Evolutionary conservation across 2,329 filamentous ascomycete genomes (phyloP), one percentile per base, ranked within the genome.

Genomic region (Incumbomyces delicatus): DNA sequence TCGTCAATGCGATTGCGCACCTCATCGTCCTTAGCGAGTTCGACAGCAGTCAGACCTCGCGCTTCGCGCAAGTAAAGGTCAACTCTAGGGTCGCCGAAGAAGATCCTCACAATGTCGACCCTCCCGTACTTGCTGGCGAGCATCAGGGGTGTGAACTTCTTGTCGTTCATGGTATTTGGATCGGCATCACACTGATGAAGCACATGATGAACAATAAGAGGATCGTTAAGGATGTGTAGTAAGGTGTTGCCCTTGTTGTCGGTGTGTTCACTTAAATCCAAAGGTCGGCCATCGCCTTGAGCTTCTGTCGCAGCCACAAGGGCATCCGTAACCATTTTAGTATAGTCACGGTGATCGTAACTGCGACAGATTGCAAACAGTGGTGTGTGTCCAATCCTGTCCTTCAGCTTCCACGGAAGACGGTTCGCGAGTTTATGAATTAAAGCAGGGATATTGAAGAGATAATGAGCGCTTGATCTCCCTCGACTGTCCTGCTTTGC

Each of bases 361-460:
- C 88, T 96, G 57, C 92, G 80, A 63, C 89, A 96, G 1, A 96
- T 73, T 1, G 92, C 92, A 63, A 98, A 96, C 7, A 98, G 70
- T 1, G 92, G 94, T n/a, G 94, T 98, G 65, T 96, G 92, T 0
- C 92, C 92, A 60, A 96, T 95, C 63, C 88, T 94, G 65, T 98
- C 92, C 55, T 83, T 87, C 63, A 94, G 80, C 48, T 80, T 78
- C 92, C 92, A 98, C 7, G 87, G 85, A 44, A 98, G 71, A 54
- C 90, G 67, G 50, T 76, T 74, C 2, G 88, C 89, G 50, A 96
- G 82, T 46, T 77, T 75, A 37, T 73, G 69, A 55, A 98, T 92
- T 16, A 98, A 71, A 44, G 77, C 74, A 2, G 92, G 92, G 7
- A 87, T 83, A 60, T 95, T 85, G 68, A 98, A 98, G 13, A 98